Base-by-base conservation (phyloP, 148 eudicot species). In the Nepenthes mirabilis region DNA sequence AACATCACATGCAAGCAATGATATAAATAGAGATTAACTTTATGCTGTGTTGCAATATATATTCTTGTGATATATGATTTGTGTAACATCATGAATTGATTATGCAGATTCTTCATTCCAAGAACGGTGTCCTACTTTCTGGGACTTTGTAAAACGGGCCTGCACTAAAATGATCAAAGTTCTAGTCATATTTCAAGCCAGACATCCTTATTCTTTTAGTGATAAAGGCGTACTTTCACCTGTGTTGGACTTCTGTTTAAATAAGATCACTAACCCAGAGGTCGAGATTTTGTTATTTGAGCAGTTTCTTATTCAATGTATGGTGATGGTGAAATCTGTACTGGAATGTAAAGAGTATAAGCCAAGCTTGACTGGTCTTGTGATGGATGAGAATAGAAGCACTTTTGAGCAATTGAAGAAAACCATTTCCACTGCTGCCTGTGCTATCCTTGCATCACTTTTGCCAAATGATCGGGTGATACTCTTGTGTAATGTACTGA, bases 181-280 rank as follows among this genome's bases (percentile, higher is more conserved):
- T 68, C 71, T 89, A 62, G 71, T 79, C 52, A 84, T 87, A 59
- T 77, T 89, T 69, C 95, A 86, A 76, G 79, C 71, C 62, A 79
- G 95, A 66, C 99, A 94, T 82, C 99, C 99, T 66, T 89, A 79
- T 73, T 89, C 99, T 68, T 93, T 94, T 72, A 91, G 99, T 36
- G 97, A 94, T 72, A 81, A 84, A 67, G 64, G 77, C 58, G 95
- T 94, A 56, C 85, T 86, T 58, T 75, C 83, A 62, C 83, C 80
- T 37, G 87, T 82, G 48, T 71, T 84, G 79, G 90, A 94, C 62
- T 94, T 89, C 69, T 94, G 99, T 72, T 72, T 94, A 14, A 84
- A 77, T 69, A 84, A 76, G 74, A 86, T 93, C 72, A 84, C 83
- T 49, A 83, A 83, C 70, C 95, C 95, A 50, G 91, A 80, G 72